A percentile compares a stretch with the other conserved stretches of the same genome.
These are phyloP conservation scores for Suillus variegatus DNA, from an alignment of 768 basidiomycete species.

Conservation along the genomic window DNA sequence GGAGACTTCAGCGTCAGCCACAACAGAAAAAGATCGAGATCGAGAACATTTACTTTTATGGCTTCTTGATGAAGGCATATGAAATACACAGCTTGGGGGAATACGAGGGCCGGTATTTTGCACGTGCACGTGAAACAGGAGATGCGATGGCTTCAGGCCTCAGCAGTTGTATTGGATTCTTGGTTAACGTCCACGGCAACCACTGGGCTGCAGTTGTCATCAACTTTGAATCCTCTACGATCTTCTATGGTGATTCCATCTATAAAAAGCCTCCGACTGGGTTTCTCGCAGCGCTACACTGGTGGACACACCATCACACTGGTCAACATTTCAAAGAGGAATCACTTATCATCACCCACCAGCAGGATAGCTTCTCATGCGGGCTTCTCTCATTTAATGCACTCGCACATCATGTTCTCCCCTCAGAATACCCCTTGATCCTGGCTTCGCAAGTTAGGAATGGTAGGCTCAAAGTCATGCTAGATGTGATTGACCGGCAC, in stretches of 20 bases:
- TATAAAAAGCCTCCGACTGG: neutral
- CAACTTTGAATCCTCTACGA: neutral
- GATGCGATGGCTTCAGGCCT: neutral
- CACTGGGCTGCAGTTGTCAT: neutral
- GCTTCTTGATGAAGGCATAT: neutral
- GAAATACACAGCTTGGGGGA: neutral
- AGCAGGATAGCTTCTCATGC: neutral
- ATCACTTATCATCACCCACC: neutral
- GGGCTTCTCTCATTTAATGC: neutral
- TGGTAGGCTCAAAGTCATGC: neutral
- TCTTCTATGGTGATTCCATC: neutral
- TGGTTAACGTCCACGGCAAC: neutral
- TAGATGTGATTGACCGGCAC: neutral
- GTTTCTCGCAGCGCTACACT: neutral
- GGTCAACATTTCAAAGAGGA: neutral
- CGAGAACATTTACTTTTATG: neutral
- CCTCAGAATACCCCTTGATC: neutral
- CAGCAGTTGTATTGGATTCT: neutral
- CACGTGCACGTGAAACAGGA: neutral
- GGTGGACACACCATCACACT: slow-evolving; percentile 5
- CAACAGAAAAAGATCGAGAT: neutral
- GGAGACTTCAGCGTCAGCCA: neutral
- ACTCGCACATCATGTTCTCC: neutral
- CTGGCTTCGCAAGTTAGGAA: neutral
- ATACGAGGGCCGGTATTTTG: neutral